phyloP scores from a whole-genome alignment of 805 yeast species.

The Candida easanensis region DNA sequence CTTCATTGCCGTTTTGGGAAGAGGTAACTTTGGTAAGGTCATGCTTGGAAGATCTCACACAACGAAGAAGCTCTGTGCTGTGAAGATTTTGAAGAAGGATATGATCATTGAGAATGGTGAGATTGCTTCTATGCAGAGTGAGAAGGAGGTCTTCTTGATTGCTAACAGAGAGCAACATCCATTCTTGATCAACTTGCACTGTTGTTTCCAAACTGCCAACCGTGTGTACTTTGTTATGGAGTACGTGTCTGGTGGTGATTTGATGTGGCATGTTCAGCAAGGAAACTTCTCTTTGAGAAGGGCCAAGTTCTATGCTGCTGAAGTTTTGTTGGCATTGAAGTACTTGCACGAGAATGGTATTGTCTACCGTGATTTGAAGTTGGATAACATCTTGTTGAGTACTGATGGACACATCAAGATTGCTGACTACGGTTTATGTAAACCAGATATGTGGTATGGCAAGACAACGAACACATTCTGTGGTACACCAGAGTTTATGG shows the following conservation, averaged over 20 bases:
- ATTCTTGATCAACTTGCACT: slow-evolving; percentile 82
- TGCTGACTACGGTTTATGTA: slow-evolving; percentile 97
- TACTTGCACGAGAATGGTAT: slow-evolving; percentile 95
- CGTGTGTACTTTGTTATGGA: slow-evolving; percentile 98
- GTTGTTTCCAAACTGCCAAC: slow-evolving; percentile 97
- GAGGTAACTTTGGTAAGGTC: slow-evolving; percentile 98
- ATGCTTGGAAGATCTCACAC: slow-evolving; percentile 94
- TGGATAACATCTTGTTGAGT: slow-evolving; percentile 89
- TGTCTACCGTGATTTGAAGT: slow-evolving; percentile 91
- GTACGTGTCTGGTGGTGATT: slow-evolving; percentile 95
- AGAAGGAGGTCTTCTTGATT: slow-evolving; percentile 81
- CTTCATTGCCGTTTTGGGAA: slow-evolving; percentile 91
- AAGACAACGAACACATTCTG: slow-evolving; percentile 91
- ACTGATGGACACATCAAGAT: slow-evolving; percentile 92
- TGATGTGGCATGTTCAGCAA: slow-evolving; percentile 99
- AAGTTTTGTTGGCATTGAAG: slow-evolving; percentile 85
- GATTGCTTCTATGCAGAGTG: slow-evolving; percentile 91
- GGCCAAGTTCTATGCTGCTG: slow-evolving; percentile 97
- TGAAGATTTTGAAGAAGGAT: slow-evolving; percentile 94
- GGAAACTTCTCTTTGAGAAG: slow-evolving; percentile 83
- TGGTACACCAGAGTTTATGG: slow-evolving; percentile 99
- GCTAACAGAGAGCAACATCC: slow-evolving; percentile 92
- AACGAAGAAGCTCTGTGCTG: slow-evolving; percentile 82
- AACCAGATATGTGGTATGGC: slow-evolving; percentile 85
- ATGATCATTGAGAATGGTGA: slow-evolving; percentile 94